Evolutionary conservation across 768 basidiomycete species (phyloP), one percentile per base, ranked within the genome.

Genomic region (Lenzites betulinus): DNA sequence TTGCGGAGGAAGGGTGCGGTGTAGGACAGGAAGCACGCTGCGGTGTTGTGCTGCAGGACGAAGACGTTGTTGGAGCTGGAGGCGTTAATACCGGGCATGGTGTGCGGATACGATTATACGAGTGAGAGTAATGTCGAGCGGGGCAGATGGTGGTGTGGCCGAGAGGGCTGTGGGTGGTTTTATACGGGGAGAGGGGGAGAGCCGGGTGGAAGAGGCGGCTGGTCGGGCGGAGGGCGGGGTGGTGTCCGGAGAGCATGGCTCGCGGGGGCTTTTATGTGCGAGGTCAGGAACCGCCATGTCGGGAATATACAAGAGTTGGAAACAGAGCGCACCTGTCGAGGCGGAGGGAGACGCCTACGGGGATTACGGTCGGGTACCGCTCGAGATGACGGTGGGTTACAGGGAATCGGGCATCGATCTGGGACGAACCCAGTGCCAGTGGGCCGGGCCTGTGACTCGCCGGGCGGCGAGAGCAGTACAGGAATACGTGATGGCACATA

Each of bases 1-100:
- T 67, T 70, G 36, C 70, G 72, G 46, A 84, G 75, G 7, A 76
- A 75, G 22, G 77, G 76, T 58, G 78, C 77, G 15, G 79, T 69
- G 28, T 70, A 70, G 3, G 73, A 63, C 28, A 83, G 74, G 60
- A 82, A 81, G 43, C 77, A 71, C 46, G 67, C 70, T 20, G 80
- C 73, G 54, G 75, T 67, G 55, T 67, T 59, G 63, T 83, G 81
- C 59, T 77, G 73, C 44, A 78, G 64, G 53, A 81, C 63, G 23
- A 74, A 43, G 36, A 72, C 57, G 25, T 59, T 60, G 50, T 63
- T 57, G 23, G 65, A 64, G 26, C 68, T 55, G 36, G 67, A 67
- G 56, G 65, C 41, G 51, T 65, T 71, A 46, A 69, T 71, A 42
- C 74, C 75, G 16, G 77, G 74, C 76, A 75, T 74, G 36, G 22